Conservation (phyloP, 2,329 filamentous ascomycete genomes). For the Metarhizium humberi region DNA sequence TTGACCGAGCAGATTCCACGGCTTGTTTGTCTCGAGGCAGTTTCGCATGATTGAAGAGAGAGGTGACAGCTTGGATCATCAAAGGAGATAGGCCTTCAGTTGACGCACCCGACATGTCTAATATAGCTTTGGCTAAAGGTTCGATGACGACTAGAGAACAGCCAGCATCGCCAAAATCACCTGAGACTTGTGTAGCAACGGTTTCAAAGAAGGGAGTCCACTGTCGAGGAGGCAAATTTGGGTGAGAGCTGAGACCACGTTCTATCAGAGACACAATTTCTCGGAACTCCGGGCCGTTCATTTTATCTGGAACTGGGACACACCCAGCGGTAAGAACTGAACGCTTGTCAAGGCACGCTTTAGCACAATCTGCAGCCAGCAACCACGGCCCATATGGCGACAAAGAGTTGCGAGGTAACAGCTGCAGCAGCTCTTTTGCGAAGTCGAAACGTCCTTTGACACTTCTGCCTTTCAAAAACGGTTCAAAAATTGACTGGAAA, state of each 20-base stretch:
- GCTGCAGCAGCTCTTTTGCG: constrained; percentile 40
- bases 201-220: constrained; percentile 49
- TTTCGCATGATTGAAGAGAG: constrained; percentile 34
- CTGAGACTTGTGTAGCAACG: constrained; percentile 45
- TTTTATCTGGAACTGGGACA: constrained; percentile 22
- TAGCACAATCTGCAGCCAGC: constrained; percentile 37
- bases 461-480: constrained; percentile 46
- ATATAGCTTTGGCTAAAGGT: constrained; percentile 51
- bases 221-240: constrained; percentile 33
- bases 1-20: constrained; percentile 54
- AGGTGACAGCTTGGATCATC: constrained; percentile 22
- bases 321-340: background rate
- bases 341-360: constrained; percentile 28
- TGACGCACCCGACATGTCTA: constrained; percentile 19
- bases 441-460: constrained; percentile 34
- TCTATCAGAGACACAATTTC: constrained; percentile 60
- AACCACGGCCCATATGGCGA: constrained; percentile 43
- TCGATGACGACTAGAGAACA: constrained; percentile 61
- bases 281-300: constrained; percentile 60
- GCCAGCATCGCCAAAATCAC: constrained; percentile 58
- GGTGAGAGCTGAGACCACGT: constrained; percentile 43
- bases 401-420: constrained; percentile 33
- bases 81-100: constrained; percentile 13
- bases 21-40: constrained; percentile 52
- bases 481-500: constrained; percentile 43